Evolutionary conservation across 176 grass and related monocot genomes (phyloP), one percentile per base, ranked within the genome.

Genomic region (Oryza australiensis): DNA sequence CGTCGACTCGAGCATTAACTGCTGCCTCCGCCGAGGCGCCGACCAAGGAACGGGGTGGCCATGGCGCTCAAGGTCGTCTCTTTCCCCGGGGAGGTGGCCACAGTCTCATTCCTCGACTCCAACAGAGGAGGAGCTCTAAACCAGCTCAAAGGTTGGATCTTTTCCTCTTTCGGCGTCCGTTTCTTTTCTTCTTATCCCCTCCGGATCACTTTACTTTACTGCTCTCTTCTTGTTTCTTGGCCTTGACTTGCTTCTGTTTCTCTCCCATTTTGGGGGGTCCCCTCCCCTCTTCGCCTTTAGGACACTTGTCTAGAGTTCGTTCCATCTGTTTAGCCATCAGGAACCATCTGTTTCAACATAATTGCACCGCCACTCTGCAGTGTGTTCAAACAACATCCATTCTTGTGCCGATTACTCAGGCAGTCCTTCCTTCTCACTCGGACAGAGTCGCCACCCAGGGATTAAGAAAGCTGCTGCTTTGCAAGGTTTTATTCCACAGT

Each of bases 41-140:
- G n/a, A 68, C 29, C 2, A 29, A 27, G 57, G 40, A 84, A 10
- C 73, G 72, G 46, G 29, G 20, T 42, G 9, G 27, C 68, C 66
- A 99, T 99, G 96, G 84, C 93, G 34, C 87, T 99, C 48, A 94
- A 92, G 73, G 53, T 82, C 22, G 62, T 84, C 16, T 79, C 93
- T 43, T 76, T 90, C 62, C 43, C 83, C 18, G 89, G 85, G 13
- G 91, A 96, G 74, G 78, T 94, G 27, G 75, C 76, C 8, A 79
- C 76, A 0, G 73, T 87, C 35, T 85, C 91, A 27, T 91, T 95
- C 79, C 87, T 93, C 30, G 96, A 91, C 37, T 86, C 89, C 22
- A 83, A 64, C 23, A 84, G 88, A 62, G 90, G 81, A 14, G 32
- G 81, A 14, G 32, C 59, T 76, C 72, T 85, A 65, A 51, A 32